A percentile compares a stretch with the other conserved stretches of the same genome.
Evolutionary conservation across 257 asterid species (phyloP).

Genomic region (Craterostigma plantagineum): DNA sequence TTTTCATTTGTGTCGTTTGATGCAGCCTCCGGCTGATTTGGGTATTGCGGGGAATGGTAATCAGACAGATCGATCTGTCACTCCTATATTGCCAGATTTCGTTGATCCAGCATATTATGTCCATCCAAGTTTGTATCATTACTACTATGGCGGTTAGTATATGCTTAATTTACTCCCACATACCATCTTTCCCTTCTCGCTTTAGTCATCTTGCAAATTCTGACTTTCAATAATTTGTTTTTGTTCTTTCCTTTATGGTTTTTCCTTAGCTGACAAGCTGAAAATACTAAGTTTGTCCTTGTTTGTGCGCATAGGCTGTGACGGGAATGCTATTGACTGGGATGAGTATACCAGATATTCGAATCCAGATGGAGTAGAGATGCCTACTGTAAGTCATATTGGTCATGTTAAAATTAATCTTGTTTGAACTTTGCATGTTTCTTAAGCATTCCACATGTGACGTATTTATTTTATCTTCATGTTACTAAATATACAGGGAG

Average conservation of each 20-base stretch:
- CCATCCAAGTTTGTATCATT: constrained; percentile 33
- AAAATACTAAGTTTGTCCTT: not conserved
- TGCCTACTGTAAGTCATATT: constrained; percentile 7
- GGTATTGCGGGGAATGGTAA: constrained; percentile 15
- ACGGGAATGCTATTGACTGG: constrained; percentile 30
- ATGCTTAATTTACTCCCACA: not conserved
- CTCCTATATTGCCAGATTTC: constrained; percentile 28
- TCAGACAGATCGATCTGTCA: constrained; percentile 22
- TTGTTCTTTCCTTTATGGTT: not conserved
- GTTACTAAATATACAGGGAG: constrained; percentile 21
- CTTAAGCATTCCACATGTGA: no score
- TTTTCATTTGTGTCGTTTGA: not conserved
- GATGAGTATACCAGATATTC: constrained; percentile 38
- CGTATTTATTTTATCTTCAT: no score
- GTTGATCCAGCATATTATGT: constrained; percentile 32
- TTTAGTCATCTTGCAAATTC: not conserved
- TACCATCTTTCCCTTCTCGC: not conserved
- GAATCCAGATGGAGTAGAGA: constrained; percentile 37
- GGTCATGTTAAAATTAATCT: not conserved
- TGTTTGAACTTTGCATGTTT: not conserved
- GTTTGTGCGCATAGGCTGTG: constrained; percentile 16
- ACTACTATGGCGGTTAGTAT: constrained; percentile 17
- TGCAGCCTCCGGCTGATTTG: constrained; percentile 29
- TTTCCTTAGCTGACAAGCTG: not conserved
- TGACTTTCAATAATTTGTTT: not conserved